A percentile compares a stretch with the other conserved stretches of the same genome.
These are phyloP conservation scores for Zygoascus flipseniorum DNA, from an alignment of 805 yeast genomes.

Conservation along the genomic window DNA sequence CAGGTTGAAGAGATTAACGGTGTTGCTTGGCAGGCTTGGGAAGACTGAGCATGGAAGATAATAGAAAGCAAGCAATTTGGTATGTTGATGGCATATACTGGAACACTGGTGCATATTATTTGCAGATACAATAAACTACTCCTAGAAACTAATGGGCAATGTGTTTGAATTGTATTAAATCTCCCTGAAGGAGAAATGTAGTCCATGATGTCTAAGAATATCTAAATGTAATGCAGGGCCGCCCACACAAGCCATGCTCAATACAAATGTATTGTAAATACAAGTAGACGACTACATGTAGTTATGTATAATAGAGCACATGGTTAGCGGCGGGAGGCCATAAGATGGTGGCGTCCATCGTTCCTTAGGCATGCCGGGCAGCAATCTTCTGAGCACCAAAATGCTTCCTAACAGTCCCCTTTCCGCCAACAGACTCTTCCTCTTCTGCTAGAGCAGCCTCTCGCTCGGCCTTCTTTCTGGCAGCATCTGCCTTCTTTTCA, in stretches of 20 bases:
- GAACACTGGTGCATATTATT: too few relatives aligned
- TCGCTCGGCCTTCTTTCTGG: conserved; percentile 73
- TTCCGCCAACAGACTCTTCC: conserved; percentile 54
- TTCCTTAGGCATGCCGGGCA: neutral
- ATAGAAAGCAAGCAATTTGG: too few relatives aligned
- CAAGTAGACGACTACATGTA: neutral
- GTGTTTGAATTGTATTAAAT: too few relatives aligned
- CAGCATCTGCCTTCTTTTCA: conserved; percentile 67
- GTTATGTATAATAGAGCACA: neutral
- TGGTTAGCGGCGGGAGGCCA: neutral
- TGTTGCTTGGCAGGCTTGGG: neutral
- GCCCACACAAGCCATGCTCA: too few relatives aligned
- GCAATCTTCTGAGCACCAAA: conserved; percentile 37
- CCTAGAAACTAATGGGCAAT: too few relatives aligned
- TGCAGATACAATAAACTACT: too few relatives aligned
- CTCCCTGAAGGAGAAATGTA: too few relatives aligned
- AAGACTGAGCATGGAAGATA: too few relatives aligned
- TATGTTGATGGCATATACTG: too few relatives aligned
- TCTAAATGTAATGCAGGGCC: too few relatives aligned
- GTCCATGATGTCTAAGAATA: too few relatives aligned
- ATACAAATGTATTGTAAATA: too few relatives aligned
- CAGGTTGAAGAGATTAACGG: neutral
- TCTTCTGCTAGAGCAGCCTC: conserved; percentile 58
- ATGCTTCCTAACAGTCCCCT: conserved; percentile 43
- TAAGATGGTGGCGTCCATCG: conserved; percentile 24